Percentiles rank a stretch among this genome's conserved stretches.
Evolutionary conservation across 345 rosid genomes (phyloP).

Genomic region (Dimocarpus longan): DNA sequence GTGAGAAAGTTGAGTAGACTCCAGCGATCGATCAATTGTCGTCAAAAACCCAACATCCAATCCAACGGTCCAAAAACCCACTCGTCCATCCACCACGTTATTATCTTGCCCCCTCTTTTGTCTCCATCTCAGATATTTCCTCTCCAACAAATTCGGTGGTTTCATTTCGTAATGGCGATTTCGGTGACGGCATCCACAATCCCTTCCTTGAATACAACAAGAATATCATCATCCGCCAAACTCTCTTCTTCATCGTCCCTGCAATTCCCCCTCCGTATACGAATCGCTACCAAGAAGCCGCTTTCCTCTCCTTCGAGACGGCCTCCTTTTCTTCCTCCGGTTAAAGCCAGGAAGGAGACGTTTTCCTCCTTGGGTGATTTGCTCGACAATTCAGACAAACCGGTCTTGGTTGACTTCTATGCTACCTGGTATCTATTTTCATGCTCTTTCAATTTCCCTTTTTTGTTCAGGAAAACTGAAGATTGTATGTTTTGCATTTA

Average conservation of each 20-base stretch:
- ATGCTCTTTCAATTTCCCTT: not conserved
- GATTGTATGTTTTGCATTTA: not conserved
- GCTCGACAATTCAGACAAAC: slow-evolving; percentile 67
- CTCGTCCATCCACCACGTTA: not conserved
- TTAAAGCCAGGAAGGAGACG: slow-evolving; percentile 78
- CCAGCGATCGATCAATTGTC: not conserved
- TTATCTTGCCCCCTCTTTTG: too few species aligned
- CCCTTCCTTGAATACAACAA: slow-evolving; percentile 24
- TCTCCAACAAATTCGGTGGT: not conserved
- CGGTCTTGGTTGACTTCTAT: slow-evolving; percentile 83
- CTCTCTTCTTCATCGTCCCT: slow-evolving; percentile 36
- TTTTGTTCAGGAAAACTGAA: not conserved
- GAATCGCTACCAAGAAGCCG: slow-evolving; percentile 20
- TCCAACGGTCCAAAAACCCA: not conserved
- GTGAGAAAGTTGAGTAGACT: not conserved
- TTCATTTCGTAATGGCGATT: slow-evolving; percentile 47
- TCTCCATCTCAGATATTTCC: not conserved
- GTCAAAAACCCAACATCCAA: not conserved
- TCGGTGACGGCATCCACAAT: slow-evolving; percentile 40
- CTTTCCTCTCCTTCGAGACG: slow-evolving; percentile 31
- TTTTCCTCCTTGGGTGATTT: slow-evolving; percentile 72
- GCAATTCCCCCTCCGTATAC: slow-evolving; percentile 34
- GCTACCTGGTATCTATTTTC: slow-evolving; percentile 66
- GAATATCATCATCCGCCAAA: slow-evolving; percentile 20
- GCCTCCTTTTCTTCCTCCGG: slow-evolving; percentile 36